Base-by-base conservation (phyloP, 257 asterid species). In the Henckelia pumila region DNA sequence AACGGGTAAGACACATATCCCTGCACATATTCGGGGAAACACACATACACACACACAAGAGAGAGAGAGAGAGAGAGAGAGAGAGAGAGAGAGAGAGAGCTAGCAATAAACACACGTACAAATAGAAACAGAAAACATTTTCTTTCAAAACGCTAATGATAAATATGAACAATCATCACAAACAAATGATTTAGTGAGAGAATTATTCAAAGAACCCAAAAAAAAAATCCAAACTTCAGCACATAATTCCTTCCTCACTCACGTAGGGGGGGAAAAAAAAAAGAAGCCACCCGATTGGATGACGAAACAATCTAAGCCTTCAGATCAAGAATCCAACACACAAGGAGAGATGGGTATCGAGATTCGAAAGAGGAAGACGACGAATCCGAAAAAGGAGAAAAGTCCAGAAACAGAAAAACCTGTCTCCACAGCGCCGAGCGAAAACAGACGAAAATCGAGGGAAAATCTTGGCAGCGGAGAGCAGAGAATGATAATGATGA, bases 231-330 rank as follows among this genome's bases (percentile, higher is more conserved):
- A 59, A 63, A 62, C 67, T 28, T 76, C 10, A 69, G 65, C 63
- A 28, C 68, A 68, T 59, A 68, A 55, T 21, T 59, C 17, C 59
- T 53, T 59, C 8, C 83, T 65, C 53, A 79, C 84, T 72, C 26
- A 79, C 74, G 65, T 73, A 73, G 68, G n/a, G n/a, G n/a, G n/a
- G n/a, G 55, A 62, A 68, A 64, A 60, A 26, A 33, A 17, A 3
- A 56, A 56, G 44, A 56, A 72, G 73, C 76, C 76, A 64, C 76
- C 47, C 55, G 81, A 76, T 73, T 76, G 37, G 32, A 57, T 53
- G 72, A 9, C 52, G 49, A 20, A 62, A 53, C 63, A 64, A 55
- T 63, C 67, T 63, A 28, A 77, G 72, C 77, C 76, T 44, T 72
- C 73, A 24, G 82, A 80, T 77, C 80, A 77, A 77, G 17, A 26